These are phyloP conservation scores for Phascolomyces articulosus DNA, from an alignment of 371 early-diverging fungal species.

Conservation along the genomic window DNA sequence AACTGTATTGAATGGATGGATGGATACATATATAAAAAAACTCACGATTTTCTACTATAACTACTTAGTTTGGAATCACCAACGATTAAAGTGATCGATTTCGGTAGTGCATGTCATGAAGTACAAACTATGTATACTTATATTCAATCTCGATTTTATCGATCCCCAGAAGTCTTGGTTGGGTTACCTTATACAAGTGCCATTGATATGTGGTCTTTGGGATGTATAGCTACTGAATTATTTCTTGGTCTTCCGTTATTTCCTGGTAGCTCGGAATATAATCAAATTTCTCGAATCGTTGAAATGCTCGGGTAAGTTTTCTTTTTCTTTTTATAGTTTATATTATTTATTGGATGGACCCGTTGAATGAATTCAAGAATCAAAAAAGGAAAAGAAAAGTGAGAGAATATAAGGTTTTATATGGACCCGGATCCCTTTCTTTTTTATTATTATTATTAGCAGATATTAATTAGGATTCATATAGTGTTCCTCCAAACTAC, in stretches of 20 bases:
- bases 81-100: slow-evolving; percentile 98
- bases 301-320: slow-evolving; percentile 80
- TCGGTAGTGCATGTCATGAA: slow-evolving; percentile 97
- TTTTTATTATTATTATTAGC: neutral
- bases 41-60: too few species aligned
- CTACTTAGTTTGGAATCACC: slow-evolving; percentile 82
- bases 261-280: slow-evolving; percentile 95
- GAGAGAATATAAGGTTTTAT: too few species aligned
- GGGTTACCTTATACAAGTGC: slow-evolving; percentile 93
- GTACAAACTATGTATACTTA: slow-evolving; percentile 93
- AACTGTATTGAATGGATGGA: too few species aligned
- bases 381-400: neutral
- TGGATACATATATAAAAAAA: too few species aligned
- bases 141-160: slow-evolving; percentile 97
- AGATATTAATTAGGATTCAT: too few species aligned
- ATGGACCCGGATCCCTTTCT: too few species aligned
- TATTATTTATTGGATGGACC: too few species aligned
- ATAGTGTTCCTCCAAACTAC: slow-evolving; percentile 75
- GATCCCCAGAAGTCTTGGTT: slow-evolving; percentile 96
- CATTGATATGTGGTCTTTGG: slow-evolving; percentile 99
- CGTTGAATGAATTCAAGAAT: neutral
- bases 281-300: slow-evolving; percentile 90
- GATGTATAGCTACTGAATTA: slow-evolving; percentile 98
- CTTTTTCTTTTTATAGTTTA: neutral
- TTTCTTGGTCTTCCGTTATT: slow-evolving; percentile 93